Evolutionary conservation across 2,329 filamentous ascomycete species (phyloP), one percentile per base, ranked within the genome.

Genomic region (Colletotrichum sansevieriae): DNA sequence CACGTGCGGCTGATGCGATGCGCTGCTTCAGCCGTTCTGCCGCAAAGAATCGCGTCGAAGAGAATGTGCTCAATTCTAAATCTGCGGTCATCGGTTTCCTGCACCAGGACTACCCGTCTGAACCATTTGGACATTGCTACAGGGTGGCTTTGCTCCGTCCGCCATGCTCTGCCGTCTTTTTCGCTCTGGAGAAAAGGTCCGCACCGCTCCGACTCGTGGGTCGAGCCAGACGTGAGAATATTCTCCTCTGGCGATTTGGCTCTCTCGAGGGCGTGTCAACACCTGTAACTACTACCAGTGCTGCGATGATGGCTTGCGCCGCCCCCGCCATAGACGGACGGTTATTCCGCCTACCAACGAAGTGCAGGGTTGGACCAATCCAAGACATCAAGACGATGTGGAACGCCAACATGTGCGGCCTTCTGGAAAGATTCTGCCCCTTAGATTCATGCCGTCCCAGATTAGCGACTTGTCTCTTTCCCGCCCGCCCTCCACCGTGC

Each of bases 341-440:
- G 61, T 37, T 33, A 63, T 49, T 33, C 65, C 46, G 59, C 47
- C 58, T 55, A 29, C 13, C 51, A 63, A 20, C 52, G 43, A 46
- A 64, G 52, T 39, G 61, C 61, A 63, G 47, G 65, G 41, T 54
- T 68, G 61, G 54, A 8, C 56, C 55, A 61, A 46, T 61, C 62
- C 63, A 64, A 69, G 66, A 69, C 66, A 66, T 56, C 18, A 51
- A 66, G 55, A 49, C 55, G 33, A 56, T 60, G 62, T 66, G 66
- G 66, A 66, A 56, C 49, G 33, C 10, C 39, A 65, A 60, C 29
- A 65, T 49, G 56, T 44, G 43, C 62, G 43, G 49, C 43, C 43
- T 69, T 69, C 66, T 69, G 56, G 66, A 69, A 66, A 56, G 56
- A 69, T 69, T 61, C 63, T 56, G 20, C 49, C 62, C 62, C 55